Evolutionary conservation across 2,329 filamentous ascomycete genomes (phyloP).

Genomic region (Stachybotrys chlorohalonatus): DNA sequence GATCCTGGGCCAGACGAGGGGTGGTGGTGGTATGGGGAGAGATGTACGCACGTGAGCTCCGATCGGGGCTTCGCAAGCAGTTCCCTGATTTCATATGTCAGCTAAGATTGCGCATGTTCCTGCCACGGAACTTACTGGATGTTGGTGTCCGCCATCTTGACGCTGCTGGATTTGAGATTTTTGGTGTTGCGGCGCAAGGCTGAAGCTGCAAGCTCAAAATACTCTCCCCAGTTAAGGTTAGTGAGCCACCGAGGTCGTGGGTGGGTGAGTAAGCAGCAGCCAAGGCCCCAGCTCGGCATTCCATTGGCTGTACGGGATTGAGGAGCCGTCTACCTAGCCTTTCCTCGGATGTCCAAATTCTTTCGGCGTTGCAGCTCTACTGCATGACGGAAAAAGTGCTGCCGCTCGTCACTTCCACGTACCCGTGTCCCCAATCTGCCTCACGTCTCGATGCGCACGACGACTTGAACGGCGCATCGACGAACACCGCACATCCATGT

Average conservation of each 20-base stretch:
- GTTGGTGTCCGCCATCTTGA: constrained; percentile 56
- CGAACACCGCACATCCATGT: constrained; percentile 39
- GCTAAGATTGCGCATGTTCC: constrained; percentile 29
- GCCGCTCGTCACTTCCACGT: constrained; percentile 14
- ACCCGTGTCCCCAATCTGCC: constrained; percentile 2
- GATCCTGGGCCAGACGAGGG: neutral
- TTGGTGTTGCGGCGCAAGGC: constrained; percentile 18
- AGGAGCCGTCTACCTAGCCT: neutral
- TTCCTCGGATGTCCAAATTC: neutral
- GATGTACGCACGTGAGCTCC: constrained; percentile 72
- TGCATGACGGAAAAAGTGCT: constrained; percentile 17
- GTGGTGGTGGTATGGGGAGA: constrained; percentile 4
- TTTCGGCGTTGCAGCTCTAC: neutral
- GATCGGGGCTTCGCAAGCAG: constrained; percentile 79
- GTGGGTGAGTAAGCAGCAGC: neutral
- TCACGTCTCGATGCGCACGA: constrained; percentile 22
- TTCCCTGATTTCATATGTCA: constrained; percentile 50
- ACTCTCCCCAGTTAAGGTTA: neutral
- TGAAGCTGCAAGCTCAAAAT: constrained; percentile 23
- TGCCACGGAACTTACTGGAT: constrained; percentile 49
- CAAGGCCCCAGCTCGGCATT: neutral
- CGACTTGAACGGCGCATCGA: constrained; percentile 25
- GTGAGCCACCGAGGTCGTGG: neutral
- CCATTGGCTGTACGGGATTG: neutral
- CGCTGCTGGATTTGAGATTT: constrained; percentile 5